These are phyloP conservation scores for Chaetoscypha palmicola DNA, from an alignment of 2,329 filamentous ascomycete species.

Conservation along the genomic window DNA sequence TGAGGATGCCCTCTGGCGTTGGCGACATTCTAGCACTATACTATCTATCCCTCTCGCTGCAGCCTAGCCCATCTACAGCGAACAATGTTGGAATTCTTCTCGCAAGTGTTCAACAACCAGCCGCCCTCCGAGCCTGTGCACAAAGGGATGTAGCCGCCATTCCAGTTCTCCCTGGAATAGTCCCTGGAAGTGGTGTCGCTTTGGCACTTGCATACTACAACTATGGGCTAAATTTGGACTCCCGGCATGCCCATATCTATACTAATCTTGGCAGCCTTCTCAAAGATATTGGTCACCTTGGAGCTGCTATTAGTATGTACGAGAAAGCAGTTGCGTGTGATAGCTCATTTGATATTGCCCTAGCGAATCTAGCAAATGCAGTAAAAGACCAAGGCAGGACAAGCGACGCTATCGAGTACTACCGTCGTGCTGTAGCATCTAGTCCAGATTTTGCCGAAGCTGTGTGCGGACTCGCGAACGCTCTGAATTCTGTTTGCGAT, in stretches of 20 bases:
- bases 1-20: constrained; percentile 65
- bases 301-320: constrained; percentile 93
- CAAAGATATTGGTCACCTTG: constrained; percentile 91
- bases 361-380: constrained; percentile 94
- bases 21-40: constrained; percentile 91
- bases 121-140: constrained; percentile 32
- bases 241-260: constrained; percentile 88
- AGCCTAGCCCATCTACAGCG: constrained; percentile 92
- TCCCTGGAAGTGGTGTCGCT: constrained; percentile 78
- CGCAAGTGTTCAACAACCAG: constrained; percentile 79
- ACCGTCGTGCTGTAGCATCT: constrained; percentile 80
- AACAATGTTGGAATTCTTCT: constrained; percentile 97
- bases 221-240: constrained; percentile 81
- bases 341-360: constrained; percentile 89
- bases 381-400: constrained; percentile 95
- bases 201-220: constrained; percentile 92
- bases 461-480: constrained; percentile 90
- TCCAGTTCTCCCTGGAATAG: constrained; percentile 64
- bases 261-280: constrained; percentile 92
- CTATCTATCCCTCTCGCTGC: constrained; percentile 87
- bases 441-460: constrained; percentile 96
- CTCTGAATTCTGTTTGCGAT: constrained; percentile 91
- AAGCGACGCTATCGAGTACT: constrained; percentile 85
- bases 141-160: constrained; percentile 30
- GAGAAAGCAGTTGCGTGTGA: constrained; percentile 90